Evolutionary conservation across 129 eudicot species (phyloP).

Genomic region (Ambrosia trifida): DNA sequence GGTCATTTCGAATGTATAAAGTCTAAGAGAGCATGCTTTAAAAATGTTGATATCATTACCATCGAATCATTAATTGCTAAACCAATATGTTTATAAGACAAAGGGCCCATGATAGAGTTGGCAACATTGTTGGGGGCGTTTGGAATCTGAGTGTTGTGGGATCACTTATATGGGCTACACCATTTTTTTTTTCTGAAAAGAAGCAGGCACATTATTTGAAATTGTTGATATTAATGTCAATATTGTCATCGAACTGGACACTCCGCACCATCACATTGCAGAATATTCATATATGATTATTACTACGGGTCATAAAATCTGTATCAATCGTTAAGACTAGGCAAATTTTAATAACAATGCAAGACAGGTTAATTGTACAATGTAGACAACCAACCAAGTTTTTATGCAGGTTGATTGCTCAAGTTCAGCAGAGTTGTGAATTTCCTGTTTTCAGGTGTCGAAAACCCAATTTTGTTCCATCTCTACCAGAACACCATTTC

Average conservation of each 20-base stretch:
- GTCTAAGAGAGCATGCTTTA: background rate
- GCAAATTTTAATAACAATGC: background rate
- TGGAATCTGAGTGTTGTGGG: background rate
- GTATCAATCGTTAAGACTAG: background rate
- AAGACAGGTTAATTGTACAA: background rate
- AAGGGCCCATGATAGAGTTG: background rate
- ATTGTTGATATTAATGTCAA: background rate
- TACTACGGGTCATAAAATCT: background rate
- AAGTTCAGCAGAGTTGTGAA: no score
- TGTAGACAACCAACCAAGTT: constrained; percentile 1
- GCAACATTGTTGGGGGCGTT: constrained; percentile 13
- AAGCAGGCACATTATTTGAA: background rate
- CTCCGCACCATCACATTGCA: background rate
- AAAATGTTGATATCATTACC: background rate
- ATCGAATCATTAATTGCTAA: background rate
- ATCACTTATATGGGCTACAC: background rate
- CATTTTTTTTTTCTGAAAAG: background rate
- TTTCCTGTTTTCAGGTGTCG: no score
- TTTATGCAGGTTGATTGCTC: background rate
- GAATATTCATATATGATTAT: background rate
- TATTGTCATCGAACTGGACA: background rate
- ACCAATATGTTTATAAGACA: background rate
- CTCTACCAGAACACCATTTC: no score
- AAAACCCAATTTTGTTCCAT: no score
- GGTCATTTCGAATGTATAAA: background rate